phyloP scores from a whole-genome alignment of 345 rosid species.

The Citrus unshiu region DNA sequence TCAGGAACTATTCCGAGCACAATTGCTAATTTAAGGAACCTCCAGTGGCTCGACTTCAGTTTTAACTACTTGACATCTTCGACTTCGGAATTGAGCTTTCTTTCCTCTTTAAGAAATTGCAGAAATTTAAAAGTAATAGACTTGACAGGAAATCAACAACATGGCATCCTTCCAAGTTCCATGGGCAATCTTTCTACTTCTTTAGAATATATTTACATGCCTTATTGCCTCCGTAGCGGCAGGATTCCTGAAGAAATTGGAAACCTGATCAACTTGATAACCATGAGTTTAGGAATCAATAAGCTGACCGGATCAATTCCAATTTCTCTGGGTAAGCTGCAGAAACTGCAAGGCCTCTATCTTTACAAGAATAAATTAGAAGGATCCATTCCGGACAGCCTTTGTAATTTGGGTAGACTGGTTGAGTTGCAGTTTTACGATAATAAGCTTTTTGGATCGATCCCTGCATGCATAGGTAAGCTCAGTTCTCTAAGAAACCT shows the following conservation, averaged over 20 bases:
- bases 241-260: slow-evolving; percentile 15
- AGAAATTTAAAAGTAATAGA: not conserved
- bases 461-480: no score
- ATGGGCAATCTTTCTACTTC: slow-evolving; percentile 11
- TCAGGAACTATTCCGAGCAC: slow-evolving; percentile 16
- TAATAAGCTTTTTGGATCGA: no score
- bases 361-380: not conserved
- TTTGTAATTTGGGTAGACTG: slow-evolving; percentile 6
- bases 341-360: not conserved
- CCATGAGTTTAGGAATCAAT: not conserved
- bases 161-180: not conserved
- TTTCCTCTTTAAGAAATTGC: slow-evolving; percentile 9
- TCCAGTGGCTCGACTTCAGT: not conserved
- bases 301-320: slow-evolving; percentile 8
- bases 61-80: slow-evolving; percentile 2
- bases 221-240: slow-evolving; percentile 1
- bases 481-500: no score
- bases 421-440: not conserved
- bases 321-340: not conserved
- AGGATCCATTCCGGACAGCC: not conserved
- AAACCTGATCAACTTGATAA: not conserved
- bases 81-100: not conserved
- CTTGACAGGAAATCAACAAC: not conserved
- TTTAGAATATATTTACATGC: not conserved
- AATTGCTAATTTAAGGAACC: slow-evolving; percentile 14